Conservation (phyloP, 2,329 filamentous ascomycete species). For the Lachnellula hyalina region DNA sequence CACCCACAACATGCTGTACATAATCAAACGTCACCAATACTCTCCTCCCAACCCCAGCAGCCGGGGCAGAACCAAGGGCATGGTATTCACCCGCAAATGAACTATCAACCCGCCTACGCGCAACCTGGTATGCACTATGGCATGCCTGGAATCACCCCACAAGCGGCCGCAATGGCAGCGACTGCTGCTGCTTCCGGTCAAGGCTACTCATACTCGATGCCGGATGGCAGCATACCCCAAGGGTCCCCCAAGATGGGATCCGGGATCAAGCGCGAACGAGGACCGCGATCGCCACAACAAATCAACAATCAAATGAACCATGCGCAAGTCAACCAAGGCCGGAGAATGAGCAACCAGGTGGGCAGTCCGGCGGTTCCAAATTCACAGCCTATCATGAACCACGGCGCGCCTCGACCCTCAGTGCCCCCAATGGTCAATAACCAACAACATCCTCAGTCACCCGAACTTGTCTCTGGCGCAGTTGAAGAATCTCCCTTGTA, state of each 20-base stretch:
- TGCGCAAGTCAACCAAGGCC: slow-evolving; percentile 47
- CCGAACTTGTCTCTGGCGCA: slow-evolving; percentile 66
- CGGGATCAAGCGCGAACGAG: slow-evolving; percentile 65
- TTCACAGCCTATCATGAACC: slow-evolving; percentile 71
- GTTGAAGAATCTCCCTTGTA: slow-evolving; percentile 92
- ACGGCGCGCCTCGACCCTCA: slow-evolving; percentile 47
- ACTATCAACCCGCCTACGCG: slow-evolving; percentile 73
- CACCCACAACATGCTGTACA: slow-evolving; percentile 54
- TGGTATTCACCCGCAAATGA: slow-evolving; percentile 62
- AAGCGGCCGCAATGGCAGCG: slow-evolving; percentile 86
- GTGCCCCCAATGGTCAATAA: slow-evolving; percentile 57
- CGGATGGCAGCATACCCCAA: slow-evolving; percentile 62
- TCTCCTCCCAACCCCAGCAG: slow-evolving; percentile 73
- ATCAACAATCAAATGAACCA: slow-evolving; percentile 56
- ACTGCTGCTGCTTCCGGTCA: slow-evolving; percentile 88
- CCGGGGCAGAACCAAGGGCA: slow-evolving; percentile 56
- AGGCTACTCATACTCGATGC: slow-evolving; percentile 60
- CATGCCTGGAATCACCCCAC: slow-evolving; percentile 63
- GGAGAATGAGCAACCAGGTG: slow-evolving; percentile 65
- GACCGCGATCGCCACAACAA: slow-evolving; percentile 63
- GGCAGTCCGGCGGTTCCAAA: slow-evolving; percentile 70
- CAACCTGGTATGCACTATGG: slow-evolving; percentile 76
- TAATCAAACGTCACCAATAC: slow-evolving; percentile 71
- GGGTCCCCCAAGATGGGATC: slow-evolving; percentile 73
- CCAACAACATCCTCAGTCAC: slow-evolving; percentile 66